Evolutionary conservation across 2,329 filamentous ascomycete genomes (phyloP).

Genomic region (Colletotrichum euphorbiae): DNA sequence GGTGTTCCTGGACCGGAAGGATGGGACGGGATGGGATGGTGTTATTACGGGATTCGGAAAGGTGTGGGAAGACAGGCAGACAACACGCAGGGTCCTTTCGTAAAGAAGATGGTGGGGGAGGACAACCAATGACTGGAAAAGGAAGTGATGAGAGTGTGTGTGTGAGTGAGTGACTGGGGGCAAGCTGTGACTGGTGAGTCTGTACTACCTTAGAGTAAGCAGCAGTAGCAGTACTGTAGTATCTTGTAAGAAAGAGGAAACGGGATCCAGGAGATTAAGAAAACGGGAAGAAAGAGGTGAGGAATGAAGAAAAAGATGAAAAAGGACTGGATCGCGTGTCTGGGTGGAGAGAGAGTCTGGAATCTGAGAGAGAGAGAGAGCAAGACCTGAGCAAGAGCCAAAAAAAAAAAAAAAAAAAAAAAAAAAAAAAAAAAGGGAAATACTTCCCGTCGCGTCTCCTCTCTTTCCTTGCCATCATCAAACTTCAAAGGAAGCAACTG

Average conservation of each 20-base stretch:
- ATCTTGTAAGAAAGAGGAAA: neutral
- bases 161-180: neutral
- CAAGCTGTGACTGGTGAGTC: neutral
- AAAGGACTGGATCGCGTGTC: neutral
- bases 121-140: neutral
- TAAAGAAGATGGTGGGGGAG: neutral
- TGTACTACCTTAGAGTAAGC: no score
- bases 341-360: neutral
- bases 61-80: conserved; percentile 7
- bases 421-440: neutral
- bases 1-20: conserved; percentile 19
- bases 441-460: neutral
- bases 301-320: conserved; percentile 3
- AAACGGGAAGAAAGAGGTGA: neutral
- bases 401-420: conserved; percentile 7
- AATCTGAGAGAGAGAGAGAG: neutral
- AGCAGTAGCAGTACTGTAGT: no score
- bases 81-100: neutral
- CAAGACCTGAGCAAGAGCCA: neutral
- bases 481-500: conserved; percentile 9
- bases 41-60: conserved; percentile 18
- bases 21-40: conserved; percentile 19
- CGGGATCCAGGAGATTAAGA: neutral
- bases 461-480: neutral
- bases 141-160: neutral